Evolutionary conservation across 2,329 filamentous ascomycete species (phyloP).

Genomic region (Pseudogymnoascus sp.): DNA sequence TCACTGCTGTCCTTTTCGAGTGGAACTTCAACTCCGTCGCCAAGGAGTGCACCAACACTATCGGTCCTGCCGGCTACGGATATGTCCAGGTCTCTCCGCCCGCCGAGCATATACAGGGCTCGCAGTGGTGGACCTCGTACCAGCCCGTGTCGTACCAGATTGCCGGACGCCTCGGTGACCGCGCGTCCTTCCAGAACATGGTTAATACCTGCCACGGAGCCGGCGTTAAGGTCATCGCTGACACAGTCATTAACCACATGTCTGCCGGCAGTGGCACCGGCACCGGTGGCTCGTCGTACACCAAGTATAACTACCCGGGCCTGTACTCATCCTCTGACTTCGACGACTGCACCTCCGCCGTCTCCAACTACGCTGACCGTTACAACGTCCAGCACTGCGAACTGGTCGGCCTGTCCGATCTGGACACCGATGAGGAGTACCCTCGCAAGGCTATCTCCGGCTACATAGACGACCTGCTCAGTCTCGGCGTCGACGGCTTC

Average conservation of each 20-base stretch:
- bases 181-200: neutral
- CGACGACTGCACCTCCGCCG: neutral
- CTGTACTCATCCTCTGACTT: neutral
- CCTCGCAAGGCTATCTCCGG: neutral
- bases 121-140: slow-evolving; percentile 3
- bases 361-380: neutral
- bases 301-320: slow-evolving; percentile 4
- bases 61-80: neutral
- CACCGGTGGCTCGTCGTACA: neutral
- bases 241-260: slow-evolving; percentile 1
- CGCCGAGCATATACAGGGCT: neutral
- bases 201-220: neutral
- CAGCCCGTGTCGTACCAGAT: neutral
- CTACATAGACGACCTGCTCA: neutral
- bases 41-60: slow-evolving; percentile 1
- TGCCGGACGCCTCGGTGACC: neutral
- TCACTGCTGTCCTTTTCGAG: slow-evolving; percentile 1
- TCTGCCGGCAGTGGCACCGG: neutral
- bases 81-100: neutral
- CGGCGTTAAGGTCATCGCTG: neutral
- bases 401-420: neutral
- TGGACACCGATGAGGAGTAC: neutral
- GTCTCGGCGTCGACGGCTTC: neutral
- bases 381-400: slow-evolving; percentile 1
- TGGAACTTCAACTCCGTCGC: slow-evolving; percentile 2